Percentiles rank a stretch among this genome's conserved stretches.
Evolutionary conservation across 139 green algal genomes (phyloP).

Genomic region (Tetraselmis chui): DNA sequence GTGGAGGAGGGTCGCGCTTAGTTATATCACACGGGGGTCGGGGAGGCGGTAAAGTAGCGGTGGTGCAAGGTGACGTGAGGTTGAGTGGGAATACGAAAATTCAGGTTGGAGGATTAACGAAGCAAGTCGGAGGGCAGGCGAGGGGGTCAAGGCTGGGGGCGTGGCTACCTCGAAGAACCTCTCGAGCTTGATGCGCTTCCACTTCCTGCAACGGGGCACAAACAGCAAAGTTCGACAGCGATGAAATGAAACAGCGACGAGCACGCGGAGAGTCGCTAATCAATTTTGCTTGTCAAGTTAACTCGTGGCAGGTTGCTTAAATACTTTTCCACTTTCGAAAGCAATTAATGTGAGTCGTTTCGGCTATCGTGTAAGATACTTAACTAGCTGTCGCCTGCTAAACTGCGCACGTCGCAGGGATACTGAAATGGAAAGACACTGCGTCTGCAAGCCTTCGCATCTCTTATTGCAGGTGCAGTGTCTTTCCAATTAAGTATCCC

Average conservation of each 20-base stretch:
- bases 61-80: background rate
- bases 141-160: background rate
- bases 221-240: too few species aligned
- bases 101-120: background rate
- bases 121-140: background rate
- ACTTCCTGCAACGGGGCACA: slow-evolving; percentile 74
- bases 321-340: too few species aligned
- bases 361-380: too few species aligned
- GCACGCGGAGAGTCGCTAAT: too few species aligned
- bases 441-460: too few species aligned
- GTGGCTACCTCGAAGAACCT: slow-evolving; percentile 69
- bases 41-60: background rate
- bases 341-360: too few species aligned
- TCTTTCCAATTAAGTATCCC: background rate
- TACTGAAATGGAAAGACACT: background rate
- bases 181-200: slow-evolving; percentile 61
- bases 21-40: background rate
- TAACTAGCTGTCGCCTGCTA: too few species aligned
- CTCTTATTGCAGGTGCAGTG: background rate
- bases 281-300: too few species aligned
- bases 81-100: background rate
- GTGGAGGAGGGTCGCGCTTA: background rate
- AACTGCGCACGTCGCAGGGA: background rate
- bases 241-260: too few species aligned
- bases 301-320: too few species aligned